Evolutionary conservation across 345 rosid genomes (phyloP), one percentile per base, ranked within the genome.

Genomic region (Acer saccharum): DNA sequence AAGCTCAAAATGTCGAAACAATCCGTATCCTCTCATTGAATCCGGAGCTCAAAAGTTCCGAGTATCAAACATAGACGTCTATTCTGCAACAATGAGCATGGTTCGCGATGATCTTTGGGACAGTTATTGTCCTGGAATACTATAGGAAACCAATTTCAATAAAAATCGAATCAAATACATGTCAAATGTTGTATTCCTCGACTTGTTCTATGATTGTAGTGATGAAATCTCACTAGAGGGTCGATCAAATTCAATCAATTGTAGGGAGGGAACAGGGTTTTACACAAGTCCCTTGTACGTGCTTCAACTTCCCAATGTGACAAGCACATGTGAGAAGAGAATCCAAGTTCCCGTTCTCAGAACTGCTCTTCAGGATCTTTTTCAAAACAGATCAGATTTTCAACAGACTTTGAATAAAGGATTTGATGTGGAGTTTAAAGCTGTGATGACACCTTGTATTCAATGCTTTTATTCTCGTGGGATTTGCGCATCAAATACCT

Each of bases 401-500:
- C 3, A 0, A 8, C 27, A 1, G 6, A 14, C 80, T 69, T 1
- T 88, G 68, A 0, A 10, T 16, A 0, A 11, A 32, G 89, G 88
- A 44, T 91, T 89, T 14, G 73, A 74, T 0, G 44, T 85, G 35
- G 17, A 43, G 46, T 43, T 43, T 43, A 43, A 43, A 43, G 11
- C 9, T 7, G 46, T 8, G 10, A 43, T 7, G 46, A 43, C 9
- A 43, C 46, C 46, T 0, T 3, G 4, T 81, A 79, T 44, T 0
- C 2, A 0, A 0, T 93, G 94, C 8, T 0, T 5, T 10, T 6
- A 0, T 1, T 83, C 93, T 0, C 5, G 17, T 0, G 94, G 95
- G 17, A n/a, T 76, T 7, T 90, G 93, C 71, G 96, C 94, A 16
- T 61, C 84, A 21, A 79, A 83, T 43, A 0, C 14, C 16, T 18